Conservation (phyloP, 192 early-diverging fungal species). For the Chytriomyces hyalinus region DNA sequence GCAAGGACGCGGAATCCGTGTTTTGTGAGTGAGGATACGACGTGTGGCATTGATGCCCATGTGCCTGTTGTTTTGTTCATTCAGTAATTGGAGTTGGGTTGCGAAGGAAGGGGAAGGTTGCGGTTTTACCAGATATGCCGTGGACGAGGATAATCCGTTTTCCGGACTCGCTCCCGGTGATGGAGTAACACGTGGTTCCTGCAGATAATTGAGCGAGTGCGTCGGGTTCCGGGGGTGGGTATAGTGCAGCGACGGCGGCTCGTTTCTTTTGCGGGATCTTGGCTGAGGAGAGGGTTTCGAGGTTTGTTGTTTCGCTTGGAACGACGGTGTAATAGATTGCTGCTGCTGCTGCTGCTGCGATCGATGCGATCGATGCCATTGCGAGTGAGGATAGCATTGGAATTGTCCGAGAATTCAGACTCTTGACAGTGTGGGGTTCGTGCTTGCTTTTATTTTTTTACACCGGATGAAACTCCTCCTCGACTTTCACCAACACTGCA, state of each 20-base stretch:
- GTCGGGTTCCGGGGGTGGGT: neutral
- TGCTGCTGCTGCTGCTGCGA: neutral
- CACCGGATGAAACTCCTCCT: too few species aligned
- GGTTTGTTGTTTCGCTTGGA: neutral
- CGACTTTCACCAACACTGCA: too few species aligned
- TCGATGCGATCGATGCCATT: neutral
- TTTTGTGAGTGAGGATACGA: slow-evolving; percentile 37
- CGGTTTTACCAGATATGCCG: neutral
- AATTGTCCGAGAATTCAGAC: too few species aligned
- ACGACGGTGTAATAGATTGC: neutral
- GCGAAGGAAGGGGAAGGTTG: neutral
- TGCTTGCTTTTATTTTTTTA: too few species aligned
- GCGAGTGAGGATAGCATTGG: too few species aligned
- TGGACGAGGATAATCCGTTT: neutral
- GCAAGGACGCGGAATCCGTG: slow-evolving; percentile 48
- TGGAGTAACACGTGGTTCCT: neutral
- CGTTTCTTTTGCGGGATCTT: neutral
- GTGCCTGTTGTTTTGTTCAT: slow-evolving; percentile 8
- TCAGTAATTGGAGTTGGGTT: neutral
- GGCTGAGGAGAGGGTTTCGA: neutral
- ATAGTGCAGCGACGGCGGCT: neutral
- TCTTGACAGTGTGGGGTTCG: too few species aligned
- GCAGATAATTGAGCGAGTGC: neutral
- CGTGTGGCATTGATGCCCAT: slow-evolving; percentile 30
- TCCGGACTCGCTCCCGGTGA: neutral